Evolutionary conservation across 371 early-diverging fungal genomes (phyloP).

Genomic region (Dichotomocladium elegans): DNA sequence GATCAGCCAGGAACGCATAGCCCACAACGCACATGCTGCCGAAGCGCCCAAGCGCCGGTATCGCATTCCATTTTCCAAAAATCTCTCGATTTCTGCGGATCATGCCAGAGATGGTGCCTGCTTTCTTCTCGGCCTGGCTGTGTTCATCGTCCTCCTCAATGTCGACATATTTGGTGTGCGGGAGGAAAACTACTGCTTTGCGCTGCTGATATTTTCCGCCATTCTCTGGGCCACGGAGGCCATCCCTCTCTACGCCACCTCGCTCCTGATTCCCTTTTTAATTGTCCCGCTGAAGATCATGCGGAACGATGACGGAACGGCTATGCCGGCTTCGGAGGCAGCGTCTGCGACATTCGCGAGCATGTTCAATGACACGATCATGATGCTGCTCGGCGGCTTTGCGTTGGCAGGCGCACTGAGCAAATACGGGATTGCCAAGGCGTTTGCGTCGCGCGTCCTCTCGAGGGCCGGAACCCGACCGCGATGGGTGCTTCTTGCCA

Average conservation of each 20-base stretch:
- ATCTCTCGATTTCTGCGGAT: slow-evolving; percentile 25
- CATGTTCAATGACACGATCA: slow-evolving; percentile 94
- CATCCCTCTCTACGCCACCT: slow-evolving; percentile 82
- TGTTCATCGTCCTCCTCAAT: slow-evolving; percentile 53
- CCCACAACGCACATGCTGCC: slow-evolving; percentile 43
- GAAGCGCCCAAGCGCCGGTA: slow-evolving; percentile 30
- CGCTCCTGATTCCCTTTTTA: slow-evolving; percentile 72
- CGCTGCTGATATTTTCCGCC: slow-evolving; percentile 58
- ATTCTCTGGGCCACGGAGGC: slow-evolving; percentile 71
- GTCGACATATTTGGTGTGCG: slow-evolving; percentile 49
- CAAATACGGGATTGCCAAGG: slow-evolving; percentile 65
- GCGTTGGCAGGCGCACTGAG: slow-evolving; percentile 72
- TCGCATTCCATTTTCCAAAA: slow-evolving; percentile 34
- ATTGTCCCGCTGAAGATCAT: slow-evolving; percentile 71
- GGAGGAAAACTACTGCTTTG: slow-evolving; percentile 65
- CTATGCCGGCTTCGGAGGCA: slow-evolving; percentile 66
- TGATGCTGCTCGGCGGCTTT: slow-evolving; percentile 94
- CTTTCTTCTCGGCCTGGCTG: slow-evolving; percentile 40
- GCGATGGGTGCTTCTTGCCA: slow-evolving; percentile 63
- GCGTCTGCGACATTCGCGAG: slow-evolving; percentile 79
- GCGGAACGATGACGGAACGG: slow-evolving; percentile 42
- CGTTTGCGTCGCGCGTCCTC: slow-evolving; percentile 63
- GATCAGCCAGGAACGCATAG: slow-evolving; percentile 67
- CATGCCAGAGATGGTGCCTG: slow-evolving; percentile 20
- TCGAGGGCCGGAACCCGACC: slow-evolving; percentile 70